These are phyloP conservation scores for Cylindrodendrum hubeiense DNA, from an alignment of 2,329 filamentous ascomycete species.

Conservation along the genomic window DNA sequence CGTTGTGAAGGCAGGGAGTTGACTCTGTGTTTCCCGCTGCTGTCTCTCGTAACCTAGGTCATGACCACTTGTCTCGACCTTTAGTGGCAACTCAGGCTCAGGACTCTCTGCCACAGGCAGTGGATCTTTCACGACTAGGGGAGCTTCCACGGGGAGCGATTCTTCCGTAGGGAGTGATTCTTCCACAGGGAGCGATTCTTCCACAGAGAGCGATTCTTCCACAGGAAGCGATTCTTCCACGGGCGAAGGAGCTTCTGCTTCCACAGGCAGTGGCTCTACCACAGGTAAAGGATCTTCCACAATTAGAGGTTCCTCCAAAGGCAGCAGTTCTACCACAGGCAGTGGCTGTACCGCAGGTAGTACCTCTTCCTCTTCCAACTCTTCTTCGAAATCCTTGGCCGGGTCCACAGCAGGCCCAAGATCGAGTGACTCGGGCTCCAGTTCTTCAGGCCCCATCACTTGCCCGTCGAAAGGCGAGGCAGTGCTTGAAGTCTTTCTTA, in stretches of 20 bases:
- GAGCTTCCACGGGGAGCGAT: neutral
- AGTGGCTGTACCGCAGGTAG: neutral
- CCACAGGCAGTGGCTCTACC: neutral
- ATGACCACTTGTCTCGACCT: neutral
- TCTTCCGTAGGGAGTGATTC: neutral
- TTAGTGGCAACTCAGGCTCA: neutral
- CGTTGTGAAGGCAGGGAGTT: neutral
- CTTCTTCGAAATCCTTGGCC: neutral
- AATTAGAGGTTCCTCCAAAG: neutral
- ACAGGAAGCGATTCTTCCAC: neutral
- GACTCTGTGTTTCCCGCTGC: neutral
- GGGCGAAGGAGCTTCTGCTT: no score
- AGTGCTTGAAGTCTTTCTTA: constrained; percentile 27
- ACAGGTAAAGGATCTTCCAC: neutral
- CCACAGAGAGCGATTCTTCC: neutral
- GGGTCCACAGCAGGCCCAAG: neutral
- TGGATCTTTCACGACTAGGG: neutral
- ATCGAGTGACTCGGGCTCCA: constrained; percentile 14
- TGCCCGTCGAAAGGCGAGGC: constrained; percentile 14
- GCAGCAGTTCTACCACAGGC: neutral
- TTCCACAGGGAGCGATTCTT: neutral
- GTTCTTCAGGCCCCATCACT: neutral
- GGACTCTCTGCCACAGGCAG: neutral
- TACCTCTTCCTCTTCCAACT: neutral
- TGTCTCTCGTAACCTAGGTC: neutral